These are phyloP conservation scores for Ammopiptanthus mongolicus DNA, from an alignment of 306 rosid species.

Conservation along the genomic window DNA sequence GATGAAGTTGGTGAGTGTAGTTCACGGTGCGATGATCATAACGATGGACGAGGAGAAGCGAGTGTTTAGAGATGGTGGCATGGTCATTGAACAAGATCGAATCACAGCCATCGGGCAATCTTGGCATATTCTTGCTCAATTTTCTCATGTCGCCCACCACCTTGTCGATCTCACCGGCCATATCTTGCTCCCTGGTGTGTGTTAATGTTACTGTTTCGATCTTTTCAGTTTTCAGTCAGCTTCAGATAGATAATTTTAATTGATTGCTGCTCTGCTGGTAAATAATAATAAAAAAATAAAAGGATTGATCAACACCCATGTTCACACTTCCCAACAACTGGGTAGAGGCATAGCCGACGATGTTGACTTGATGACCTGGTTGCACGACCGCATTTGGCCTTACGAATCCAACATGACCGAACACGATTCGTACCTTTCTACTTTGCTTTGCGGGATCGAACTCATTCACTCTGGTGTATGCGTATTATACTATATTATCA, in stretches of 20 bases:
- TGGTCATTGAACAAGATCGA: constrained; percentile 45
- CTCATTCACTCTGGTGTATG: constrained; percentile 78
- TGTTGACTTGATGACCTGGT: constrained; percentile 83
- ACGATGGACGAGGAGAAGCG: constrained; percentile 64
- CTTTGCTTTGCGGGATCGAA: constrained; percentile 78
- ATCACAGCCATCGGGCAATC: constrained; percentile 67
- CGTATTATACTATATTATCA: too few species aligned
- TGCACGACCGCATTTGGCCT: constrained; percentile 86
- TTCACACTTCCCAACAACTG: constrained; percentile 78
- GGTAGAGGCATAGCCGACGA: constrained; percentile 92
- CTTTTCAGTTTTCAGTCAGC: too few species aligned
- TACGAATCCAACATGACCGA: constrained; percentile 80
- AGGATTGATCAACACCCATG: constrained; percentile 79
- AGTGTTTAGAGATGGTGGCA: constrained; percentile 61
- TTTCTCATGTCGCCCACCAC: constrained; percentile 33
- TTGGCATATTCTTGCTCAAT: constrained; percentile 38
- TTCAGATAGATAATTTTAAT: too few species aligned
- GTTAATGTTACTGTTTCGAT: too few species aligned
- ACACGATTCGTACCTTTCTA: constrained; percentile 70
- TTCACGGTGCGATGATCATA: constrained; percentile 54
- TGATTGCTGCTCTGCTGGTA: too few species aligned
- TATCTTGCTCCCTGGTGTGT: constrained; percentile 58
- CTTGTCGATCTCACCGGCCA: constrained; percentile 56
- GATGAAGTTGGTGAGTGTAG: constrained; percentile 18
- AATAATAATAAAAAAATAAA: too few species aligned